These are phyloP conservation scores for Sphaerulina populicola DNA, from an alignment of 2,329 filamentous ascomycete genomes.

Conservation along the genomic window DNA sequence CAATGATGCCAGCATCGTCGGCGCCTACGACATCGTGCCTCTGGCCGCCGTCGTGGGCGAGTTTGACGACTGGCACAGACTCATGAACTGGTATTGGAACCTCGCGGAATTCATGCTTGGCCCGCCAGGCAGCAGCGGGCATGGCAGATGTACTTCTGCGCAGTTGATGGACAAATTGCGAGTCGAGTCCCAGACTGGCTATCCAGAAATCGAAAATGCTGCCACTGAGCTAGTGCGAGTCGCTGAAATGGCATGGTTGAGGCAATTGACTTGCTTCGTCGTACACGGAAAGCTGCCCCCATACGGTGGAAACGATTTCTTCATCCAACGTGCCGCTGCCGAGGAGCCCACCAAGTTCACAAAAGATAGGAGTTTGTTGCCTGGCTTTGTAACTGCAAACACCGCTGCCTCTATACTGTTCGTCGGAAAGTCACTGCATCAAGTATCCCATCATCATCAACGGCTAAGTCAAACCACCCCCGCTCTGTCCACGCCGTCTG, in stretches of 20 bases:
- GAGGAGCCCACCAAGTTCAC: constrained; percentile 44
- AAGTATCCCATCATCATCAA: constrained; percentile 51
- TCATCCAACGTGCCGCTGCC: constrained; percentile 45
- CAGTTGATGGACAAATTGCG: constrained; percentile 69
- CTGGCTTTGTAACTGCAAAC: constrained; percentile 65
- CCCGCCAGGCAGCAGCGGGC: constrained; percentile 2
- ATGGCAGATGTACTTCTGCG: constrained; percentile 37
- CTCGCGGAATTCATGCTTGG: constrained; percentile 60
- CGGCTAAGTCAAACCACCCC: constrained; percentile 13
- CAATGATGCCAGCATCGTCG: constrained; percentile 70
- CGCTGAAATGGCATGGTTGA: constrained; percentile 84
- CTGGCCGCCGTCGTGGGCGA: constrained; percentile 74
- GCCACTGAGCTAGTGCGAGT: constrained; percentile 63
- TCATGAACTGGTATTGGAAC: constrained; percentile 78
- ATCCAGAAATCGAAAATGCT: constrained; percentile 71
- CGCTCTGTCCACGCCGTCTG: background rate
- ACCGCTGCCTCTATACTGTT: constrained; percentile 81
- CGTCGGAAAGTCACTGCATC: constrained; percentile 79
- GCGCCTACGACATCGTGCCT: constrained; percentile 88
- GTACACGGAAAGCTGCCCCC: constrained; percentile 75
- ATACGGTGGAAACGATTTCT: constrained; percentile 77
- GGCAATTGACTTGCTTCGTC: constrained; percentile 83
- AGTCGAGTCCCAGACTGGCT: constrained; percentile 74
- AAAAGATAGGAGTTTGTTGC: constrained; percentile 55
- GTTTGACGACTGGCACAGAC: constrained; percentile 77